Conservation (phyloP, 1,139 yeast species). For the Waltiozyma solani region DNA sequence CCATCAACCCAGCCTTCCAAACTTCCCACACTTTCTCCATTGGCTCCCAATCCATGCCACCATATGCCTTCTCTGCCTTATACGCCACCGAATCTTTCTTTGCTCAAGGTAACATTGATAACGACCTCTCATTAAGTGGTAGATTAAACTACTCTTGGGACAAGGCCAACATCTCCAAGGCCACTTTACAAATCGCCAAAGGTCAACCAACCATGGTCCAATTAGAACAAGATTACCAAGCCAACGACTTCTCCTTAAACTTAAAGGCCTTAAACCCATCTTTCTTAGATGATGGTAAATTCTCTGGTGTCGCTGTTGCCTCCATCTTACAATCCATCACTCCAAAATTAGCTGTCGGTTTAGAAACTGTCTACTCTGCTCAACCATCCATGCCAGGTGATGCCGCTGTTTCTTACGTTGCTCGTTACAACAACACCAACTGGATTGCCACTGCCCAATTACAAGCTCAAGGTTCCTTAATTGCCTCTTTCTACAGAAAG, state of each 20-base stretch:
- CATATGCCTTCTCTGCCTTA: constrained; percentile 86
- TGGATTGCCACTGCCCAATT: constrained; percentile 95
- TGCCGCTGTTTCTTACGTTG: constrained; percentile 83
- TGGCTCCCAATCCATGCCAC: constrained; percentile 82
- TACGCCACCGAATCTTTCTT: constrained; percentile 82
- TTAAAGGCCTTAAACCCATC: constrained; percentile 89
- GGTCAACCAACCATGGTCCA: constrained; percentile 94
- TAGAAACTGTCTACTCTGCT: constrained; percentile 83
- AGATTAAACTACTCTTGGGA: constrained; percentile 92
- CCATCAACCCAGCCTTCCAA: constrained; percentile 93
- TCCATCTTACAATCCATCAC: constrained; percentile 86
- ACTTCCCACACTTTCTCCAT: constrained; percentile 88
- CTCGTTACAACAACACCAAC: constrained; percentile 77
- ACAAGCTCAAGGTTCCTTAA: constrained; percentile 85
- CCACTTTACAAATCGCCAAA: constrained; percentile 79
- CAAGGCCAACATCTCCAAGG: constrained; percentile 67
- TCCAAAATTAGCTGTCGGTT: constrained; percentile 76
- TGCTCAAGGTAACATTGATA: constrained; percentile 87
- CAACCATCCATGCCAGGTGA: constrained; percentile 81
- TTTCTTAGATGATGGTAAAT: constrained; percentile 54
- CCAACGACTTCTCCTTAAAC: constrained; percentile 79
- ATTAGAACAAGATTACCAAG: constrained; percentile 93
- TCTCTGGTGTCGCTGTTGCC: constrained; percentile 87
- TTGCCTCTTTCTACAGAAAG: constrained; percentile 90
- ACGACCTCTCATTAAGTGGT: constrained; percentile 78